A percentile compares a stretch with the other conserved stretches of the same genome.
Conservation (phyloP, 2,329 filamentous ascomycete species). For the Dactylellina sp. region DNA sequence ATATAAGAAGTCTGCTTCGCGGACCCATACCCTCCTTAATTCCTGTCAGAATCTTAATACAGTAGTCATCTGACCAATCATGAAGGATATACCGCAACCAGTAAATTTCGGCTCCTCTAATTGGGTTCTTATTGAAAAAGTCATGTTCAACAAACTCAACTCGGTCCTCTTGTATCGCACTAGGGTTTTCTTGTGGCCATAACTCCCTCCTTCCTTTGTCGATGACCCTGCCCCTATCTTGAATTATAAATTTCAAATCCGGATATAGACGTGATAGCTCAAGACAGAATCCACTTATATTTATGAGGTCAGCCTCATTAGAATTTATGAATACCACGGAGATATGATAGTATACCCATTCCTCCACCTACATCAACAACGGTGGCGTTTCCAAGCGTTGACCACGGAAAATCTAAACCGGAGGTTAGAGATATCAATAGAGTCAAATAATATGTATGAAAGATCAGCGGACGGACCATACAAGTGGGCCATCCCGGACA, state of each 20-base stretch:
- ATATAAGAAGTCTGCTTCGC: slow-evolving; percentile 41
- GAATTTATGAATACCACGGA: neutral
- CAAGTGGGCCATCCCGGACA: slow-evolving; percentile 60
- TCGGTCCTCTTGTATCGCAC: slow-evolving; percentile 45
- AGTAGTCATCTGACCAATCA: slow-evolving; percentile 60
- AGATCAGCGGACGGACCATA: slow-evolving; percentile 58
- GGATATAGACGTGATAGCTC: slow-evolving; percentile 62
- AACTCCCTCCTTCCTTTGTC: slow-evolving; percentile 57
- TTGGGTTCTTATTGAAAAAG: slow-evolving; percentile 60
- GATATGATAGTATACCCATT: slow-evolving; percentile 58
- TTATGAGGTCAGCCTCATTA: slow-evolving; percentile 3
- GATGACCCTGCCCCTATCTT: slow-evolving; percentile 62
- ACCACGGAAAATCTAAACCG: slow-evolving; percentile 61
- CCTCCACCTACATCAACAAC: slow-evolving; percentile 62
- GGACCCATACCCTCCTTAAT: slow-evolving; percentile 57
- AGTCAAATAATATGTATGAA: neutral
- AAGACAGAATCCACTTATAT: slow-evolving; percentile 60
- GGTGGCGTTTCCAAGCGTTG: slow-evolving; percentile 57
- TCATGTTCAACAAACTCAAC: slow-evolving; percentile 57
- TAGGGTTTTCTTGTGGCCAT: slow-evolving; percentile 61
- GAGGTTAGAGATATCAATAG: slow-evolving; percentile 10
- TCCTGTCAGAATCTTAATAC: slow-evolving; percentile 57
- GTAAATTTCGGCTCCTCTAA: slow-evolving; percentile 60
- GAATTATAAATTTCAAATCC: slow-evolving; percentile 62
- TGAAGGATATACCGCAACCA: slow-evolving; percentile 60